Evolutionary conservation across 768 basidiomycete species (phyloP).

Genomic region (Phanerochaete sordida): DNA sequence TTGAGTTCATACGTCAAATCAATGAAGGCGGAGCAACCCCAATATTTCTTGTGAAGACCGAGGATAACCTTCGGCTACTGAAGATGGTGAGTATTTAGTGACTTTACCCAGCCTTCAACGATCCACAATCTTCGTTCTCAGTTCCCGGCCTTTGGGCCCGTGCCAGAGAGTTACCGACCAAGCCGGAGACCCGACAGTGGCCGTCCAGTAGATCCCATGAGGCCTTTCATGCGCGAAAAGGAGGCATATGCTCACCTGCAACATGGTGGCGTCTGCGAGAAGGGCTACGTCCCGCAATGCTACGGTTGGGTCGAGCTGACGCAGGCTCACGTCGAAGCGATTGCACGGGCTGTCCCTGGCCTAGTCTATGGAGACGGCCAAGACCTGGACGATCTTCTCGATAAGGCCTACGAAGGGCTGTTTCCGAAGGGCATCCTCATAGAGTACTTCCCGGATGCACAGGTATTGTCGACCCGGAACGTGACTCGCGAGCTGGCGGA

Average conservation of each 20-base stretch:
- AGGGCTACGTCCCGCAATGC: constrained; percentile 12
- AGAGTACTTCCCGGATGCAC: constrained; percentile 10
- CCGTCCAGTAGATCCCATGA: neutral
- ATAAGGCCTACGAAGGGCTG: neutral
- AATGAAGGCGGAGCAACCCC: neutral
- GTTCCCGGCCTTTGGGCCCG: too few species aligned
- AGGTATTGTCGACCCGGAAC: neutral
- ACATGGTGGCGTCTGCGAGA: constrained; percentile 10
- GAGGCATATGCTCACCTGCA: constrained; percentile 14
- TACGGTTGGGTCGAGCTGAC: constrained; percentile 18
- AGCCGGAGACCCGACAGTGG: neutral
- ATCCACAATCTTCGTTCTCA: neutral
- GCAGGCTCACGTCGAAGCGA: neutral
- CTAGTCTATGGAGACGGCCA: too few species aligned
- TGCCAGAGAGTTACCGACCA: too few species aligned
- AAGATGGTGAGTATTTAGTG: neutral
- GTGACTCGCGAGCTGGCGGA: constrained; percentile 8
- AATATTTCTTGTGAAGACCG: neutral
- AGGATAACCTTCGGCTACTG: neutral
- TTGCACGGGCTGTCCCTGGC: too few species aligned
- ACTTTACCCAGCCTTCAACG: neutral
- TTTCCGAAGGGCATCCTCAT: constrained; percentile 4
- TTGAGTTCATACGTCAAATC: neutral
- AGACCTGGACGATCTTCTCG: too few species aligned
- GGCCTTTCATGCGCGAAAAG: constrained; percentile 1